Conservation (phyloP, 202 grass and related monocot genomes). For the Carex sylvatica region DNA sequence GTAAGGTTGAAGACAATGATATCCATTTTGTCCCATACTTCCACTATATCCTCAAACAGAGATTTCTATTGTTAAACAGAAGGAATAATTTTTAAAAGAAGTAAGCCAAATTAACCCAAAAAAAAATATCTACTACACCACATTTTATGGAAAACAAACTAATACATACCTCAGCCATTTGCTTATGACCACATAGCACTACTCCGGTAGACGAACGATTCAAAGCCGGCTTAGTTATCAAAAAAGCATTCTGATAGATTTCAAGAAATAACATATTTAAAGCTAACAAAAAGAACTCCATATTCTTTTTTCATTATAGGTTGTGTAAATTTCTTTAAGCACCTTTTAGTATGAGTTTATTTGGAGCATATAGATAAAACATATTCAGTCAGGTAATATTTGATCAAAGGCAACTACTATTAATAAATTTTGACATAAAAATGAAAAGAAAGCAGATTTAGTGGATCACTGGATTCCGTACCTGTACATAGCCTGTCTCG, state of each 20-base stretch:
- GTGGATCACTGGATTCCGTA: conserved; percentile 17
- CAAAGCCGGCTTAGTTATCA: conserved; percentile 51
- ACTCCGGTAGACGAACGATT: conserved; percentile 60
- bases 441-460: background rate
- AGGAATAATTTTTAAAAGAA: background rate
- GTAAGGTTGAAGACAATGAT: background rate
- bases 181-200: conserved; percentile 69
- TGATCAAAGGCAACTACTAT: background rate
- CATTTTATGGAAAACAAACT: background rate
- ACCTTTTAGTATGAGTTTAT: background rate
- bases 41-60: background rate
- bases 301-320: background rate
- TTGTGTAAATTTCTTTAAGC: background rate
- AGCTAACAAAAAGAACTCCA: conserved; percentile 16
- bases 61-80: background rate
- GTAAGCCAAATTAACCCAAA: background rate
- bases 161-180: conserved; percentile 66
- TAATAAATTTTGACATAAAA: background rate
- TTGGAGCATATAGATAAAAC: background rate
- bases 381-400: background rate
- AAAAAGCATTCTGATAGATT: conserved; percentile 58
- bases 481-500: conserved; percentile 70
- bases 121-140: conserved; percentile 7
- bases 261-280: conserved; percentile 13
- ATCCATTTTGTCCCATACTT: conserved; percentile 7